Evolutionary conservation across 176 grass and related monocot species (phyloP).

Genomic region (Lolium multiflorum): DNA sequence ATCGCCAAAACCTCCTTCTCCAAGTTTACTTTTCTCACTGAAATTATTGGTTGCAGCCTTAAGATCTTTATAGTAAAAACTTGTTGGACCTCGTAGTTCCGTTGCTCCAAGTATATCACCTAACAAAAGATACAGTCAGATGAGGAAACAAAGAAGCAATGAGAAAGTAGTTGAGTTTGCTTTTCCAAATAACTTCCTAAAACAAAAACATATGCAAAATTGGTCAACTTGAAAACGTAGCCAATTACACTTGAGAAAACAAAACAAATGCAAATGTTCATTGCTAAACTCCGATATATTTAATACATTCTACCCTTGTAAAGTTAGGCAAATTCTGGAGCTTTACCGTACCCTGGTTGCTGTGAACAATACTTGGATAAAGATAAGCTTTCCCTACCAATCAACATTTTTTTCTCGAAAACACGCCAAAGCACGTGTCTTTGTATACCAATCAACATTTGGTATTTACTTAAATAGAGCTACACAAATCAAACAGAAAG

Average conservation of each 20-base stretch:
- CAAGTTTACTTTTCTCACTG: slow-evolving; percentile 75
- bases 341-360: not conserved
- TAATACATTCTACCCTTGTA: not conserved
- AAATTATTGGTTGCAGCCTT: slow-evolving; percentile 77
- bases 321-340: slow-evolving; percentile 23
- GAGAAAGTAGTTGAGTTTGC: not conserved
- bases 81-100: slow-evolving; percentile 68
- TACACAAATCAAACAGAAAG: slow-evolving; percentile 19
- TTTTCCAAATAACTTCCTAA: slow-evolving; percentile 25
- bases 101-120: slow-evolving; percentile 76
- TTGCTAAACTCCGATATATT: slow-evolving; percentile 29
- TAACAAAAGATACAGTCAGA: slow-evolving; percentile 42
- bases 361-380: slow-evolving; percentile 22
- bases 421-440: no score
- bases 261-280: slow-evolving; percentile 29
- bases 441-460: slow-evolving; percentile 7
- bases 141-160: slow-evolving; percentile 1
- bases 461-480: slow-evolving; percentile 17
- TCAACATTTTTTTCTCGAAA: not conserved
- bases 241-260: not conserved
- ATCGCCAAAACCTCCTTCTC: slow-evolving; percentile 85
- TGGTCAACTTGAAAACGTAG: not conserved
- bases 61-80: slow-evolving; percentile 72
- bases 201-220: slow-evolving; percentile 13
- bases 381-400: slow-evolving; percentile 26